These are phyloP conservation scores for Eruca vesicaria DNA, from an alignment of 441 rosid species.

Conservation along the genomic window DNA sequence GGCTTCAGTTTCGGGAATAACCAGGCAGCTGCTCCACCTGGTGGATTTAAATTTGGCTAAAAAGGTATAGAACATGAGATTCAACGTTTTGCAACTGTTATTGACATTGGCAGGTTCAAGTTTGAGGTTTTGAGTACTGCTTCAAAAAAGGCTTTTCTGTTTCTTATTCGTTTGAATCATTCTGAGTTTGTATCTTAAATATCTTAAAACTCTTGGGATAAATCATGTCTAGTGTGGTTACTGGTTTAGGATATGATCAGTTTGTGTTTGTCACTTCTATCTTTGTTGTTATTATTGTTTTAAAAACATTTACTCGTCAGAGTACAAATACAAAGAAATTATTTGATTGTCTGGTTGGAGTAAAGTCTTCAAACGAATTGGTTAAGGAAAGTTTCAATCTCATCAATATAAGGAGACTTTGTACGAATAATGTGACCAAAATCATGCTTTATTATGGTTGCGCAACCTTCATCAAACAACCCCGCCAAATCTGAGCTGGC, in stretches of 20 bases:
- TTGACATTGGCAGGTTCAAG: conserved; percentile 32
- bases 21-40: conserved; percentile 45
- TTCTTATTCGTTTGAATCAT: conserved; percentile 11
- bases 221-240: conserved; percentile 27
- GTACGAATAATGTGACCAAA: too few species aligned
- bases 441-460: too few species aligned
- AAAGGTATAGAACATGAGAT: conserved; percentile 20
- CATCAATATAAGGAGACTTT: conserved; percentile 73
- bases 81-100: conserved; percentile 28
- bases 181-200: conserved; percentile 20
- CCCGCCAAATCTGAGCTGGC: too few species aligned
- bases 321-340: conserved; percentile 17
- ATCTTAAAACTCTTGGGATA: conserved; percentile 9
- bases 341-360: neutral
- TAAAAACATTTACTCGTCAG: neutral
- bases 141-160: conserved; percentile 18
- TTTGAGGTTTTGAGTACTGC: conserved; percentile 30
- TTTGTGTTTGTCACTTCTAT: conserved; percentile 27
- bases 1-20: conserved; percentile 44
- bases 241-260: conserved; percentile 28
- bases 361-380: conserved; percentile 48
- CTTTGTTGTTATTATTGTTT: conserved; percentile 15
- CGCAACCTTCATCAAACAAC: too few species aligned
- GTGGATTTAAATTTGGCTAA: conserved; percentile 57
- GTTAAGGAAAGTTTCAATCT: conserved; percentile 61